phyloP scores from a whole-genome alignment of 2,329 filamentous ascomycete genomes.

The Tolypocladium endophyticum region DNA sequence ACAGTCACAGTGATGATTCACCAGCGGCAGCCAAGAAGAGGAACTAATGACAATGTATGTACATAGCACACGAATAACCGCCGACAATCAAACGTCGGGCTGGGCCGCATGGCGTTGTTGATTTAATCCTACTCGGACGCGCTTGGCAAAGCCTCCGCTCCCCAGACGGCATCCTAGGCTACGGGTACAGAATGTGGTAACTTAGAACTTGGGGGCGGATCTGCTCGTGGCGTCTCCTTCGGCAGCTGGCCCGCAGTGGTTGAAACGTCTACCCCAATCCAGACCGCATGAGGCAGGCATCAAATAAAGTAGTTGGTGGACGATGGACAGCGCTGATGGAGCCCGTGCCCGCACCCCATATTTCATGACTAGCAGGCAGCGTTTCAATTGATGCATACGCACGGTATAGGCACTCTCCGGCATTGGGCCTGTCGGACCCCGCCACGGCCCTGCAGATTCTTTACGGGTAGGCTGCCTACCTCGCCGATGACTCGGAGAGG shows the following conservation, averaged over 20 bases:
- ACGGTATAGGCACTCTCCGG: conserved; percentile 15
- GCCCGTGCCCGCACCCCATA: not conserved
- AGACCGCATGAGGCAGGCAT: not conserved
- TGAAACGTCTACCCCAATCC: not conserved
- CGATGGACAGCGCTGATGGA: not conserved
- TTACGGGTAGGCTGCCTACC: no score
- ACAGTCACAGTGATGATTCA: not conserved
- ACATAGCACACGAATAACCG: not conserved
- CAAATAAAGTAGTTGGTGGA: not conserved
- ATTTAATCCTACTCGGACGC: not conserved
- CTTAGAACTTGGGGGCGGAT: not conserved
- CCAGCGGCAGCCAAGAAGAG: not conserved
- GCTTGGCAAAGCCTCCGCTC: not conserved
- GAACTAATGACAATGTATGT: not conserved
- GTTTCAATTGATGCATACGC: conserved; percentile 12
- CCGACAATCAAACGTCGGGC: not conserved
- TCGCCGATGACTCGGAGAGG: not conserved
- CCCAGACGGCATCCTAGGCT: not conserved
- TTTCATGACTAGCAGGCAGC: not conserved
- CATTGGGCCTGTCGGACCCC: conserved; percentile 3
- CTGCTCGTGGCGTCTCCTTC: not conserved
- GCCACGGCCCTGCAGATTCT: conserved; percentile 2
- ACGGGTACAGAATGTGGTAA: not conserved
- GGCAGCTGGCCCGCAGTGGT: not conserved
- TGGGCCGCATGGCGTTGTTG: not conserved